Conservation (phyloP, 306 rosid species). For the Sphenostylis stenocarpa region DNA sequence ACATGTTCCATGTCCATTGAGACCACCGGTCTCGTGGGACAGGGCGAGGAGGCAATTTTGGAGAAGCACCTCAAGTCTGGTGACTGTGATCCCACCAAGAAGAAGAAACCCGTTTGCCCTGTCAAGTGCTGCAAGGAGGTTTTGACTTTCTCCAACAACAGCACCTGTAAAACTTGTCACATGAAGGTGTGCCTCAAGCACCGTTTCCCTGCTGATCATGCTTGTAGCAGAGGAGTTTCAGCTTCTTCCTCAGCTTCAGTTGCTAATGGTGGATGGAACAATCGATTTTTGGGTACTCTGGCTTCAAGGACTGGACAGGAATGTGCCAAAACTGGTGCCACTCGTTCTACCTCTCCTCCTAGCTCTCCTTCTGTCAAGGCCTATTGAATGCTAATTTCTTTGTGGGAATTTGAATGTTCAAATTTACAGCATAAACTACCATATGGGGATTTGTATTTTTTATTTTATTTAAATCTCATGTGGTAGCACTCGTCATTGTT, state of each 20-base stretch:
- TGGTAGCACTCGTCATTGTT: background rate
- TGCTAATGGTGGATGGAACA: constrained; percentile 46
- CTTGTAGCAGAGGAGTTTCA: constrained; percentile 38
- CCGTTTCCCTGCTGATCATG: constrained; percentile 82
- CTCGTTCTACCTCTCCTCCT: constrained; percentile 47
- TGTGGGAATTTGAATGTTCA: constrained; percentile 11
- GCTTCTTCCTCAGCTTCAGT: background rate
- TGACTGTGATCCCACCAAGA: constrained; percentile 68
- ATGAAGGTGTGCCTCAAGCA: constrained; percentile 81
- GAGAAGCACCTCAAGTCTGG: constrained; percentile 64
- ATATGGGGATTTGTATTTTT: background rate
- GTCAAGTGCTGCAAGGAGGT: constrained; percentile 71
- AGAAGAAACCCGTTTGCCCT: constrained; percentile 75
- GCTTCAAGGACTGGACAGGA: constrained; percentile 57
- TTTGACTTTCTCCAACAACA: constrained; percentile 73
- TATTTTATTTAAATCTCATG: background rate
- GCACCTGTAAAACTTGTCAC: constrained; percentile 70
- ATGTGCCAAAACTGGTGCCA: constrained; percentile 46
- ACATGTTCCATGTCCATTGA: constrained; percentile 74
- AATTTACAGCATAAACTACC: background rate
- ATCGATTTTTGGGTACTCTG: constrained; percentile 59
- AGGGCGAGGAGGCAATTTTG: constrained; percentile 49
- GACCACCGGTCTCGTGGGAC: constrained; percentile 49
- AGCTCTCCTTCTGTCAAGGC: constrained; percentile 56
- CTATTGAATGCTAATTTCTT: constrained; percentile 25